Base-by-base conservation (phyloP, 345 rosid genomes). In the Heritiera littoralis region DNA sequence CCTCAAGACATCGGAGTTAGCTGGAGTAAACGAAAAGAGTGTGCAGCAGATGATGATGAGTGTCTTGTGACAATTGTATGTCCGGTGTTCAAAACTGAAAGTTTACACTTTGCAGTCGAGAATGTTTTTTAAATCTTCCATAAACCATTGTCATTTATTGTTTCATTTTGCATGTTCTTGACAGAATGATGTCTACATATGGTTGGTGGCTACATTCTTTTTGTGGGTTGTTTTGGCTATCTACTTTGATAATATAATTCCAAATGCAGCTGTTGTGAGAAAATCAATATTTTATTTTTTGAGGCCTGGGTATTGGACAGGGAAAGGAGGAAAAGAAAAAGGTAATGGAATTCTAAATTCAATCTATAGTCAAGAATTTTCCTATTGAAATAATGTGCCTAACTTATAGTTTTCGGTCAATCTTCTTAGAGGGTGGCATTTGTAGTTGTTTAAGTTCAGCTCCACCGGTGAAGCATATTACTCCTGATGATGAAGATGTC, bases 401-500 rank as follows among this genome's bases (percentile, higher is more conserved):
- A 79, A 35, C 38, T 35, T 35, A 69, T 66, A 49, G 9, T 76
- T 73, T 83, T 77, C 69, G 63, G 18, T 43, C 17, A n/a, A 75
- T 32, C 79, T 76, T 48, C 80, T 65, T 84, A 95, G 99, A 95
- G 90, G 98, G 98, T 73, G 89, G 94, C 76, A 73, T 92, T 65
- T 95, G 97, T 86, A 89, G 96, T 68, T 93, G 94, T 87, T 83
- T 82, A 12, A 87, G 92, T 61, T 89, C 94, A 66, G 82, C 83
- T 51, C 96, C 98, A 52, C 84, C 81, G 7, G 49, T 81, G 78
- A 96, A 92, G 73, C 81, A 89, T 70, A 20, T 81, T 72, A 45
- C 89, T 75, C 93, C 88, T 46, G 94, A 95, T 69, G 99, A 93
- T 12, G 92, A 87, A 82, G 99, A 95, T 84, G 97, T 93, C 78